phyloP scores from a whole-genome alignment of 106 monocot genomes.

The Dendrobium officinale region DNA sequence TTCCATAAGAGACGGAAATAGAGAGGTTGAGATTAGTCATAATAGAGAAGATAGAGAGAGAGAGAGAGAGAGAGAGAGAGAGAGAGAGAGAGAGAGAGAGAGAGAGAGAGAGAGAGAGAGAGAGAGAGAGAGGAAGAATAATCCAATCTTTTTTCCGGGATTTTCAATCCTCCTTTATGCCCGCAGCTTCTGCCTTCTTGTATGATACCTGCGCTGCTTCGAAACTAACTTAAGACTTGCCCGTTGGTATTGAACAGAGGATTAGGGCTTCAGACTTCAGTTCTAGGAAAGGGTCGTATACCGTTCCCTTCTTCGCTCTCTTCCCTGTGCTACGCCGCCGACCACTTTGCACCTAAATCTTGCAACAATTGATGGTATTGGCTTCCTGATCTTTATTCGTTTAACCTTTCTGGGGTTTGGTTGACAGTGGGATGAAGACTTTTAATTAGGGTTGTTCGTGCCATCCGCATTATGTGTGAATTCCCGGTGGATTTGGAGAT shows the following conservation, averaged over 20 bases:
- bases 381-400: conserved; percentile 2
- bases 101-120: not conserved
- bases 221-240: not conserved
- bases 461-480: not conserved
- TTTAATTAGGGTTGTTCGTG: not conserved
- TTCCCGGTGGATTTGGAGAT: not conserved
- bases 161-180: not conserved
- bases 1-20: not conserved
- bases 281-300: not conserved
- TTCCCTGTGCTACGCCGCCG: not conserved
- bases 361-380: not conserved
- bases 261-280: not conserved
- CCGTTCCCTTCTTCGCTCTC: not conserved
- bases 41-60: not conserved
- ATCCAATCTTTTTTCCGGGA: not conserved
- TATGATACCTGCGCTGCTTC: not conserved
- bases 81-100: not conserved
- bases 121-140: not conserved
- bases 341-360: not conserved
- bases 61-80: not conserved
- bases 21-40: not conserved
- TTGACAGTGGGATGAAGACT: not conserved
- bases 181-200: not conserved
- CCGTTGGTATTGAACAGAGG: not conserved
- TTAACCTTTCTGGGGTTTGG: not conserved